Percentiles rank a stretch among this genome's conserved stretches.
Conservation (phyloP, 148 eudicot species). For the Vaccinium vitisidaea region DNA sequence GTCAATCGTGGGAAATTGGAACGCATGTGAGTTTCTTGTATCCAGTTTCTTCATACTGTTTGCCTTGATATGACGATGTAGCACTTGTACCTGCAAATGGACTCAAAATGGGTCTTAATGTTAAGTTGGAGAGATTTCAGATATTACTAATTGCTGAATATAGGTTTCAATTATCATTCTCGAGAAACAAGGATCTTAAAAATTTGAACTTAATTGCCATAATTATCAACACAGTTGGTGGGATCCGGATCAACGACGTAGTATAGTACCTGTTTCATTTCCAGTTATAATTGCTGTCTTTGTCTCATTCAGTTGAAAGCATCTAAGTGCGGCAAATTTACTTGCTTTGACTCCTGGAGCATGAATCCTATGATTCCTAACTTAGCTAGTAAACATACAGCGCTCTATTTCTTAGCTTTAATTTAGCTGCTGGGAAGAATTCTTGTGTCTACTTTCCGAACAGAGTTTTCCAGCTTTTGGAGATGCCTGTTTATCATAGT, state of each 20-base stretch:
- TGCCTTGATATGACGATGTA: slow-evolving; percentile 8
- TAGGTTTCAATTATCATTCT: neutral
- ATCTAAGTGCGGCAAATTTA: neutral
- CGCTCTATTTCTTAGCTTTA: neutral
- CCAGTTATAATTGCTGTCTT: neutral
- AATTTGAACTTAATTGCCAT: no score
- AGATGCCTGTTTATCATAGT: neutral
- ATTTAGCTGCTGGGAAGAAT: neutral
- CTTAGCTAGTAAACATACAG: neutral
- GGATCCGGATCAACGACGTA: neutral
- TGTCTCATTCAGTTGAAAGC: neutral
- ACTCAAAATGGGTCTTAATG: neutral
- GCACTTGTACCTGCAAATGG: neutral
- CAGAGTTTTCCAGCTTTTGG: neutral
- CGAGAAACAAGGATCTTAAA: neutral
- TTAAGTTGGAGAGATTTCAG: neutral
- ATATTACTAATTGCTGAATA: neutral
- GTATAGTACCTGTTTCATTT: neutral
- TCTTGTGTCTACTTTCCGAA: neutral
- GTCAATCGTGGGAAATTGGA: slow-evolving; percentile 90
- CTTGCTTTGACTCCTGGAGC: neutral
- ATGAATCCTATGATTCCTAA: neutral
- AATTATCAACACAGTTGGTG: neutral
- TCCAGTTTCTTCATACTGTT: slow-evolving; percentile 4
- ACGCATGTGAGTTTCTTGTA: slow-evolving; percentile 55